These are phyloP conservation scores for Hypoxylon sp. DNA, from an alignment of 2,329 filamentous ascomycete genomes.

Conservation along the genomic window DNA sequence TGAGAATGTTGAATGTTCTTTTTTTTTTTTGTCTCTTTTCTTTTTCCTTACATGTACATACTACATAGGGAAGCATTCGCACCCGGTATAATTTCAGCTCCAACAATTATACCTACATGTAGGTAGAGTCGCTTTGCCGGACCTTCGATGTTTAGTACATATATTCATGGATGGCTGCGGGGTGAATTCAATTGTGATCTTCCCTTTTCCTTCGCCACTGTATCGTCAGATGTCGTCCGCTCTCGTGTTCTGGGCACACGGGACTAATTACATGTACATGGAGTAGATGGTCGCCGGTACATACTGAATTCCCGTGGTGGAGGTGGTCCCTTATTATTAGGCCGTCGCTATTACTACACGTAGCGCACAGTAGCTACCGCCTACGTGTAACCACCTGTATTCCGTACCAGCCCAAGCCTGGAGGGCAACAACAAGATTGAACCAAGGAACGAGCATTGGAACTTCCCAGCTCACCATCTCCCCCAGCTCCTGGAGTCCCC, in stretches of 20 bases:
- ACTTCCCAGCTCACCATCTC: not conserved
- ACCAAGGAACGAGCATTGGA: constrained; percentile 1
- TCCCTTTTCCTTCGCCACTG: constrained; percentile 31
- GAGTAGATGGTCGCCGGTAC: constrained; percentile 13
- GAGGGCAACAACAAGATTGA: not conserved
- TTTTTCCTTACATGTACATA: not conserved
- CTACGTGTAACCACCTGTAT: constrained; percentile 18
- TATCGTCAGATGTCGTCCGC: constrained; percentile 24
- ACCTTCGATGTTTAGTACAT: constrained; percentile 1
- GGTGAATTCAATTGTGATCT: constrained; percentile 40
- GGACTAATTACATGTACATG: constrained; percentile 11
- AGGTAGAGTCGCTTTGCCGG: constrained; percentile 19
- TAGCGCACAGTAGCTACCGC: constrained; percentile 8
- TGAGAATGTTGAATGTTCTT: not conserved
- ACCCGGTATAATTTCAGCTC: constrained; percentile 9
- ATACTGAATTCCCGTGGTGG: constrained; percentile 28
- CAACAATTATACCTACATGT: constrained; percentile 10
- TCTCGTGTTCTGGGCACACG: constrained; percentile 18
- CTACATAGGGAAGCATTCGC: too few species aligned
- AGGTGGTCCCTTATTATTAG: constrained; percentile 30
- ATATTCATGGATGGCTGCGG: constrained; percentile 13
- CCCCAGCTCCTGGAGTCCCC: not conserved
- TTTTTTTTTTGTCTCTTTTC: not conserved
- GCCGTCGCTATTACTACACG: constrained; percentile 31
- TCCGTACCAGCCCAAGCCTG: not conserved